A percentile compares a stretch with the other conserved stretches of the same genome.
Conservation (phyloP, 2,329 filamentous ascomycete species). For the Verticillium zaregamsianum region DNA sequence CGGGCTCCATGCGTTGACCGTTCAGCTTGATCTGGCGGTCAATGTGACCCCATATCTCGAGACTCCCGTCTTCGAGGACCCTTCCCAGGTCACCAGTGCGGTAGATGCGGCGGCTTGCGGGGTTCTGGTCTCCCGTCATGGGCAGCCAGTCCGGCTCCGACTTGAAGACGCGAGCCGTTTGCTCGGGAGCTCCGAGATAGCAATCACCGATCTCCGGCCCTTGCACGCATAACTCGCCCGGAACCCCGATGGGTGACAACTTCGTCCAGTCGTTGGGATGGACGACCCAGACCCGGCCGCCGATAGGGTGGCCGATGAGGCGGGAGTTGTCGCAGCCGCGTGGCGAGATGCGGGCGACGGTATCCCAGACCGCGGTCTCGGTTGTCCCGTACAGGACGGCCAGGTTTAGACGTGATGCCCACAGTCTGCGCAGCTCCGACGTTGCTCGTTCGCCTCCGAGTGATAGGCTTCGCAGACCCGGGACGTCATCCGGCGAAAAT, state of each 20-base stretch:
- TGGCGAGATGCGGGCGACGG: background rate
- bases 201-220: slow-evolving; percentile 4
- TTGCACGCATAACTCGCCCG: slow-evolving; percentile 17
- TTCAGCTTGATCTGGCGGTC: slow-evolving; percentile 27
- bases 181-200: slow-evolving; percentile 1
- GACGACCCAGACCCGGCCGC: slow-evolving; percentile 15
- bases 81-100: slow-evolving; percentile 17
- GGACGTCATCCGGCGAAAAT: background rate
- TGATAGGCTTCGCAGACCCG: background rate
- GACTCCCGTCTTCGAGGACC: slow-evolving; percentile 17
- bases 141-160: background rate
- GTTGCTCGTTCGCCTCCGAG: slow-evolving; percentile 15
- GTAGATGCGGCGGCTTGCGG: slow-evolving; percentile 9
- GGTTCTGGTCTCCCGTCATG: background rate
- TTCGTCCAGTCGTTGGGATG: slow-evolving; percentile 11
- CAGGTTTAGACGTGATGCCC: background rate
- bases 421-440: background rate
- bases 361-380: slow-evolving; percentile 17
- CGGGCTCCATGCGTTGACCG: slow-evolving; percentile 27
- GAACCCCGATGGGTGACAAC: slow-evolving; percentile 14
- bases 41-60: slow-evolving; percentile 20
- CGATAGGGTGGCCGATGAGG: slow-evolving; percentile 1
- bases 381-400: slow-evolving; percentile 17
- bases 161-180: slow-evolving; percentile 2
- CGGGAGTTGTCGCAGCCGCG: background rate